Evolutionary conservation across 2,329 filamentous ascomycete genomes (phyloP), one percentile per base, ranked within the genome.

Genomic region (Thelonectria olida): DNA sequence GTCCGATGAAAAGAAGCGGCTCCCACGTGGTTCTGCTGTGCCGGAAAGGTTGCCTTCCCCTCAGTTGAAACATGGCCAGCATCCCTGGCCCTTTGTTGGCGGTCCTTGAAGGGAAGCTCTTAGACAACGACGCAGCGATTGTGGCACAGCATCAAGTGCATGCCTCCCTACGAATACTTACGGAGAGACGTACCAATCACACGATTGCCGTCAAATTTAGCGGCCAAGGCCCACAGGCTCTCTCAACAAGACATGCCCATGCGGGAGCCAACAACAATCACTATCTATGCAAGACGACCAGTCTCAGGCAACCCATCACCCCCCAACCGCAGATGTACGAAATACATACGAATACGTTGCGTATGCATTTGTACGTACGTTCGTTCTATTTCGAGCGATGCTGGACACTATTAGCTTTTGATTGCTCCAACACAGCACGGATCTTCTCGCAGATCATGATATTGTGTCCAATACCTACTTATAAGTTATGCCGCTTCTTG

Each of bases 71-170:
- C 58, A 56, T 28, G 34, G 27, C 47, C 13, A 38, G 42, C 42
- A 52, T 56, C 47, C 47, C 38, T 44, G 31, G 42, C 31, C 48
- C 15, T 39, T 17, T 27, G 41, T 10, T 31, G 28, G 25, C 25
- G 6, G n/a, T 9, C 25, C 9, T 27, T 27, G 25, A 27, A 52
- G 39, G n/a, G 36, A 39, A 42, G 36, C 27, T 27, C 48, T 54
- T 20, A 59, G 50, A 54, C 58, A 61, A 28, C 17, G 15, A 48
- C 38, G 51, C 52, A 28, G 45, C 52, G 45, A 56, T 51, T 56
- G 39, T 34, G 31, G 39, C 52, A 61, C 52, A 51, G 58, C 39
- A 42, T 17, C 9, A 5, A 9, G 28, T n/a, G n/a, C n/a, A n/a
- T n/a, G n/a, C n/a, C n/a, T n/a, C n/a, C n/a, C n/a, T n/a, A n/a